Percentiles rank a stretch among this genome's conserved stretches.
Conservation (phyloP, 225 moss, liverwort and hornwort species). For the Bryum argenteum region DNA sequence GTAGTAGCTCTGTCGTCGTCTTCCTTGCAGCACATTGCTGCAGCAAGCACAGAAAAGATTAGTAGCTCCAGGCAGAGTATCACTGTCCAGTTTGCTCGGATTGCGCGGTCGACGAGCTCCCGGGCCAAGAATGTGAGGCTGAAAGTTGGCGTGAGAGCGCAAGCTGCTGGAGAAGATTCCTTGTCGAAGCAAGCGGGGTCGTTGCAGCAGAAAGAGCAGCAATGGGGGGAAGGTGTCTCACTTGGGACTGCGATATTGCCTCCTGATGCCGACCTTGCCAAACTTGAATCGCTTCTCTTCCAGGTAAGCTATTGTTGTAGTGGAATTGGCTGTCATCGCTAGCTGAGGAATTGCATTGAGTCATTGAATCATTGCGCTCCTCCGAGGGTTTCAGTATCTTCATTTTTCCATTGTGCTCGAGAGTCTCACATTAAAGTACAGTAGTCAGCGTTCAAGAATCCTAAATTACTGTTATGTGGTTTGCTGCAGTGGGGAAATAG, state of each 20-base stretch:
- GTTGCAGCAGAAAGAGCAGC: slow-evolving; percentile 41
- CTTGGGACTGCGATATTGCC: slow-evolving; percentile 86
- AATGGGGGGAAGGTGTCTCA: slow-evolving; percentile 76
- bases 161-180: slow-evolving; percentile 41
- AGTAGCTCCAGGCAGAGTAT: not conserved
- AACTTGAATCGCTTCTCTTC: slow-evolving; percentile 74
- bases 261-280: slow-evolving; percentile 66
- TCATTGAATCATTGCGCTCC: not conserved
- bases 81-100: slow-evolving; percentile 13
- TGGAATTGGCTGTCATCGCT: not conserved
- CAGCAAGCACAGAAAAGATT: slow-evolving; percentile 1
- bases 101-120: slow-evolving; percentile 15
- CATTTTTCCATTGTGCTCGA: not conserved
- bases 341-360: not conserved
- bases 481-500: slow-evolving; percentile 82
- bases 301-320: slow-evolving; percentile 45
- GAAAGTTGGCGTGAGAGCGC: slow-evolving; percentile 32
- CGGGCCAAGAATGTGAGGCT: not conserved
- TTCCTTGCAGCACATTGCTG: slow-evolving; percentile 15
- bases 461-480: slow-evolving; percentile 8
- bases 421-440: not conserved
- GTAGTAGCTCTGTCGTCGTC: slow-evolving; percentile 26
- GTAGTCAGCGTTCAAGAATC: not conserved
- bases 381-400: not conserved
- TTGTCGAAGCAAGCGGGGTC: slow-evolving; percentile 31